Base-by-base conservation (phyloP, 2,329 filamentous ascomycete species). In the Penicillium brevicompactum region DNA sequence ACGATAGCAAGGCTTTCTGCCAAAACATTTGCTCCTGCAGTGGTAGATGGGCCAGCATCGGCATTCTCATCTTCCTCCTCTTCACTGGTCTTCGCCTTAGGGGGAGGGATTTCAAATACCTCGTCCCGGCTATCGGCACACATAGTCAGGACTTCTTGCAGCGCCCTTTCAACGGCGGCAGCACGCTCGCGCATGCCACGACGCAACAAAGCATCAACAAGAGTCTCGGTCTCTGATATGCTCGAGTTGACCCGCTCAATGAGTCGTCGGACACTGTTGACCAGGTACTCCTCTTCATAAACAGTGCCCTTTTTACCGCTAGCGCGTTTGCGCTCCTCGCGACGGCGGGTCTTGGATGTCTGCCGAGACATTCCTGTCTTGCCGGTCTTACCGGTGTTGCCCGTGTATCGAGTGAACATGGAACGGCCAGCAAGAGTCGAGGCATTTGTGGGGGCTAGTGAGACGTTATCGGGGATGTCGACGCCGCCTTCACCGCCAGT, bases 281-380 rank as follows among this genome's bases (percentile, higher is more conserved):
- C 87, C 5, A 99, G 84, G 73, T 99, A 99, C 74, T 97, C 94
- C 70, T 97, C 93, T 74, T 99, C 94, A 73, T 99, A 99, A 5
- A 99, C 90, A 14, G 91, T 96, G 10, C 94, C 94, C 79, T 97
- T 97, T 73, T 96, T 93, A 22, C 94, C 94, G 7, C 91, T 82
- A 0, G 94, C 94, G 14, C 93, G 86, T 82, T 99, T 99, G 73
- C 96, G 87, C 80, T 99, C 94, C 74, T 99, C 94, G 18, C 92
- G 83, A 22, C 88, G 82, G 49, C 92, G 86, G 70, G 96, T 97
- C 80, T 94, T 96, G 69, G 86, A 89, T 40, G 91, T 96, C 55
- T 89, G 89, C 11, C 92, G 84, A 47, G 2, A 86, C 82, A 18
- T 64, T 16, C 66, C 66, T 2, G 67, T 67, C 43, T 66, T 70